Conservation (phyloP, 1,284 basidiomycete genomes). For the Calocybe gambosa region DNA sequence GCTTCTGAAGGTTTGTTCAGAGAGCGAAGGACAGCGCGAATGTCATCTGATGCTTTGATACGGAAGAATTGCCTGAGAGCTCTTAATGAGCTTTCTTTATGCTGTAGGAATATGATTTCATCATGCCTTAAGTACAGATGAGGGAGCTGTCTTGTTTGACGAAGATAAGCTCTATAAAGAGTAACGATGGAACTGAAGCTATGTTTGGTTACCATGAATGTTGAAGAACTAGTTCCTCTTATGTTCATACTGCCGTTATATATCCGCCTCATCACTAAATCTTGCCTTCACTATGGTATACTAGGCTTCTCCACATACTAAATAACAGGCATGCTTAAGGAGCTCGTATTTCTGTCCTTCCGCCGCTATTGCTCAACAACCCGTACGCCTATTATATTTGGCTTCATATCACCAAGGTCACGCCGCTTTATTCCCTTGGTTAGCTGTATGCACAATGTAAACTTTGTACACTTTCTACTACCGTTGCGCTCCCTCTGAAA, state of each 20-base stretch:
- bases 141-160: slow-evolving; percentile 48
- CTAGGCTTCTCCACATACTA: too few species aligned
- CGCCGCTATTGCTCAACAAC: slow-evolving; percentile 19
- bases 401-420: too few species aligned
- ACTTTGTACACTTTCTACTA: too few species aligned
- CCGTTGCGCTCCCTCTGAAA: too few species aligned
- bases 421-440: too few species aligned
- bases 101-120: background rate
- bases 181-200: slow-evolving; percentile 21
- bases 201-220: background rate
- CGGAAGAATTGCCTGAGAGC: slow-evolving; percentile 56
- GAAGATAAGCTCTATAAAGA: slow-evolving; percentile 49
- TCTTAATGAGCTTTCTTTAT: slow-evolving; percentile 11
- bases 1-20: slow-evolving; percentile 23
- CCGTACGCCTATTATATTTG: too few species aligned
- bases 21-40: slow-evolving; percentile 34
- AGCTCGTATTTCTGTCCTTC: slow-evolving; percentile 14
- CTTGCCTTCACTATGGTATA: background rate
- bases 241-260: background rate
- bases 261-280: background rate
- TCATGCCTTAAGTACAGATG: slow-evolving; percentile 54
- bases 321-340: slow-evolving; percentile 14
- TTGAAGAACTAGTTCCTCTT: background rate
- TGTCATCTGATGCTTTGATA: slow-evolving; percentile 54
- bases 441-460: too few species aligned